Evolutionary conservation across 2,329 filamentous ascomycete genomes (phyloP), one percentile per base, ranked within the genome.

Genomic region (Remersonia thermophila): DNA sequence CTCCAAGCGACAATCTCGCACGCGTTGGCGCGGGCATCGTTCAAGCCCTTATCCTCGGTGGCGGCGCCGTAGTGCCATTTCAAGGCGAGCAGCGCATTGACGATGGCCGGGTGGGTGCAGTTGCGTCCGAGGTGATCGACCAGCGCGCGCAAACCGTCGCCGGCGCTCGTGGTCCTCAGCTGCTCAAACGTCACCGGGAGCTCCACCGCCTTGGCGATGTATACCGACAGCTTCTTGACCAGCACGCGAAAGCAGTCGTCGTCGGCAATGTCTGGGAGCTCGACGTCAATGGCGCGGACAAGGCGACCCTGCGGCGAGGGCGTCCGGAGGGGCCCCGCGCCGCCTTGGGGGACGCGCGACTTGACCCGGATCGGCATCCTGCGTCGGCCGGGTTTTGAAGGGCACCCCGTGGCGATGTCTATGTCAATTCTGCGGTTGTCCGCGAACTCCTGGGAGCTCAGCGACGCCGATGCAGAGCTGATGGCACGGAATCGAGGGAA

Each of bases 1-100:
- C 82, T 72, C 79, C 81, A 86, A 27, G 83, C 83, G 11, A 85
- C 80, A 42, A 85, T 81, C 60, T 89, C 83, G 51, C 82, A 87
- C 18, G 80, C 81, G 51, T 75, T 73, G 14, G 79, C 80, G 36
- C 82, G 69, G 11, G 80, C 72, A 39, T 80, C 71, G 39, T 76
- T 73, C 23, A 87, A 59, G 3, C 76, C 75, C 40, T 73, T 72
- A 39, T 80, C 65, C 43, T 81, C 78, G 25, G 67, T 62, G 10
- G 72, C 67, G 16, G 71, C 62, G 42, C 80, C 63, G 49, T 77
- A 89, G 51, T 87, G 80, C 66, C 79, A 83, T 52, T 80, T 82
- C 20, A 86, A 62, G 1, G 80, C 80, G 78, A 87, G 61, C 23
- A 87, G 61, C 33, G 81, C 80, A 50, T 80, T 81, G 30, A 86